Evolutionary conservation across 2,329 filamentous ascomycete species (phyloP).

Genomic region (Xylaria arbuscula): DNA sequence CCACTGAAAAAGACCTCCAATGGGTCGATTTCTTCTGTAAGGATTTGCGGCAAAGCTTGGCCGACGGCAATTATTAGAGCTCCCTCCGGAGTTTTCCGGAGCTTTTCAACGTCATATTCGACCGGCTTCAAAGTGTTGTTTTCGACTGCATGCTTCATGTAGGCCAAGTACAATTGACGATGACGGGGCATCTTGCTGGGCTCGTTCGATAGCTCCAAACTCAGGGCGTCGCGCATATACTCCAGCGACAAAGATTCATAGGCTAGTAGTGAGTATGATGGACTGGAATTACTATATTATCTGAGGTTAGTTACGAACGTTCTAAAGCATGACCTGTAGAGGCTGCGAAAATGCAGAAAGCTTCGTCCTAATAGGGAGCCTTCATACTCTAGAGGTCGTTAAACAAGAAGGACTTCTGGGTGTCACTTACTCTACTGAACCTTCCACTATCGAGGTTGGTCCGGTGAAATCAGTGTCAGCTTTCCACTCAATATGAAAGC

Average conservation of each 20-base stretch:
- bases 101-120: constrained; percentile 31
- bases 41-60: constrained; percentile 37
- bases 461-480: constrained; percentile 23
- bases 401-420: neutral
- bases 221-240: constrained; percentile 33
- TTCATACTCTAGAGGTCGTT: neutral
- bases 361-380: neutral
- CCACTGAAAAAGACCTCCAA: constrained; percentile 38
- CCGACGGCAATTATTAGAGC: constrained; percentile 40
- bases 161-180: constrained; percentile 29
- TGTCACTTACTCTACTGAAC: constrained; percentile 19
- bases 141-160: constrained; percentile 34
- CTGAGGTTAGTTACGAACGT: neutral
- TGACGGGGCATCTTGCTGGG: constrained; percentile 30
- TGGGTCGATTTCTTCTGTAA: constrained; percentile 40
- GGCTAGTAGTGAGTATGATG: constrained; percentile 30
- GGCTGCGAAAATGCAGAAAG: neutral
- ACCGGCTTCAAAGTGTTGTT: constrained; percentile 21
- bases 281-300: neutral
- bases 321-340: neutral
- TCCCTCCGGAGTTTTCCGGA: constrained; percentile 37
- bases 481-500: constrained; percentile 38
- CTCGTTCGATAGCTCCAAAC: constrained; percentile 19
- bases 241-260: constrained; percentile 34
- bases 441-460: constrained; percentile 19